Conservation (phyloP, 306 rosid genomes). For the Vigna hirtella region DNA sequence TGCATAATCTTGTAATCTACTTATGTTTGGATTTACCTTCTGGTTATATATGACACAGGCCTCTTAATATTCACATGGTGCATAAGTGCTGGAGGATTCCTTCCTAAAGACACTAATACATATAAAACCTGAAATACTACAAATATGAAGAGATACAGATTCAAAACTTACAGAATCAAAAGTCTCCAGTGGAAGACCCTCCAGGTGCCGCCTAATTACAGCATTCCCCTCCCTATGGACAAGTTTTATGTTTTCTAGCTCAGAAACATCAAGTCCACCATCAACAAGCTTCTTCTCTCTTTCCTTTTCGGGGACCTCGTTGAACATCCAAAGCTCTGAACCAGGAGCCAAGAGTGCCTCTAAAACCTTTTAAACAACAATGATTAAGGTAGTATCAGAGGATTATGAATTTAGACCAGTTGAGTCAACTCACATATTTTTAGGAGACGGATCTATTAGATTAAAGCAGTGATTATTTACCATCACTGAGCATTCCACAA, state of each 20-base stretch:
- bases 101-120: slow-evolving; percentile 20
- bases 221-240: slow-evolving; percentile 95
- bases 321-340: slow-evolving; percentile 98
- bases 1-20: slow-evolving; percentile 31
- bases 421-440: not conserved
- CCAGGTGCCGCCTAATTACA: slow-evolving; percentile 92
- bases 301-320: slow-evolving; percentile 86
- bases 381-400: slow-evolving; percentile 24
- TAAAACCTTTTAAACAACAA: slow-evolving; percentile 71
- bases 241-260: slow-evolving; percentile 78
- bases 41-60: slow-evolving; percentile 14
- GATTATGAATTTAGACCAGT: slow-evolving; percentile 20
- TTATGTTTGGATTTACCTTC: slow-evolving; percentile 18
- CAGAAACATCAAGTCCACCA: slow-evolving; percentile 87
- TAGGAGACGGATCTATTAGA: not conserved
- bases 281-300: slow-evolving; percentile 88
- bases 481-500: slow-evolving; percentile 15
- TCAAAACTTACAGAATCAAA: slow-evolving; percentile 87
- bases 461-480: slow-evolving; percentile 1
- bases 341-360: slow-evolving; percentile 93
- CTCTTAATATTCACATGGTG: slow-evolving; percentile 28
- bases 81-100: slow-evolving; percentile 1
- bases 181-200: slow-evolving; percentile 91
- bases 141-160: slow-evolving; percentile 29
- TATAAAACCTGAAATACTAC: slow-evolving; percentile 28